phyloP scores from a whole-genome alignment of 768 basidiomycete species.

The Boletus rubroflammeus region DNA sequence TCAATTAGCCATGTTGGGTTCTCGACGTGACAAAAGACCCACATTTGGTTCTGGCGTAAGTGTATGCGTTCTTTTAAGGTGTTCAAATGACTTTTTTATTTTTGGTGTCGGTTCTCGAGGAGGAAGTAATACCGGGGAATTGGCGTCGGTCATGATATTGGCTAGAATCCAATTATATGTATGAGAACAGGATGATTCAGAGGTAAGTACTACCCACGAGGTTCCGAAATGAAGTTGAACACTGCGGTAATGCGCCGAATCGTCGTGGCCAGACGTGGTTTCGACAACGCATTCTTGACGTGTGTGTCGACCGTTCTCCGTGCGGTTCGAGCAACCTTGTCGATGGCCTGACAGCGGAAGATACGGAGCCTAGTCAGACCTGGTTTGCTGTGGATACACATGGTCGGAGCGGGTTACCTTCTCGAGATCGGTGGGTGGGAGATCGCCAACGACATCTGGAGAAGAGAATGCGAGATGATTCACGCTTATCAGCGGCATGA shows the following conservation, averaged over 20 bases:
- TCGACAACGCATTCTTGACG: conserved; percentile 66
- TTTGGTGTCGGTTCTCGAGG: conserved; percentile 14
- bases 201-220: conserved; percentile 48
- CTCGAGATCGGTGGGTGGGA: conserved; percentile 58
- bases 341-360: conserved; percentile 48
- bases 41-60: conserved; percentile 18
- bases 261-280: conserved; percentile 62
- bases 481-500: conserved; percentile 70
- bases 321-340: conserved; percentile 66
- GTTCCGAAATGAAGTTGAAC: conserved; percentile 61
- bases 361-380: conserved; percentile 5
- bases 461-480: conserved; percentile 67
- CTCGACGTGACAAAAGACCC: conserved; percentile 10
- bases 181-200: conserved; percentile 1
- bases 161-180: conserved; percentile 39
- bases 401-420: conserved; percentile 42
- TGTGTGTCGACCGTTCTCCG: conserved; percentile 68
- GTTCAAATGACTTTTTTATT: conserved; percentile 8
- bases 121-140: conserved; percentile 42
- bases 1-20: conserved; percentile 7
- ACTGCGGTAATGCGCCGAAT: conserved; percentile 69
- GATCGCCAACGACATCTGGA: conserved; percentile 51
- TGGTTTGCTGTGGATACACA: not conserved
- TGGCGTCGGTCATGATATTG: conserved; percentile 43
- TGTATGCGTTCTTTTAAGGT: conserved; percentile 1